These are phyloP conservation scores for Globisporangium parvum DNA, from an alignment of 352 stramenopile species.

Conservation along the genomic window DNA sequence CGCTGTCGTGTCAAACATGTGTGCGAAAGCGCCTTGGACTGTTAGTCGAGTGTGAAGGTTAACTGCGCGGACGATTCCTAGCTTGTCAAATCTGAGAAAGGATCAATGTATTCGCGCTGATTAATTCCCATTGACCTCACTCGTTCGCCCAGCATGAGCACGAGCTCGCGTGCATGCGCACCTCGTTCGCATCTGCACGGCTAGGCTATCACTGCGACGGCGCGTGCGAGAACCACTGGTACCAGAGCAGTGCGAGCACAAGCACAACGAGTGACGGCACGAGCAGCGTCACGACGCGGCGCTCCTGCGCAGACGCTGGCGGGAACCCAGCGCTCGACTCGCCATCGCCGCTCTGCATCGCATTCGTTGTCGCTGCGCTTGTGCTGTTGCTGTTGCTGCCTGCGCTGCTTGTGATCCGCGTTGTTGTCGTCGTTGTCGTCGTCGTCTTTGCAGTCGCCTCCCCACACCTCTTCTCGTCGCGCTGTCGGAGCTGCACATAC, in stretches of 20 bases:
- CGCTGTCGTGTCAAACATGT: too few species aligned
- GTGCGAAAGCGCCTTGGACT: too few species aligned
- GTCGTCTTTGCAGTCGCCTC: slow-evolving; percentile 8
- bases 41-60: too few species aligned
- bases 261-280: slow-evolving; percentile 40
- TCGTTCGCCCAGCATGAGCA: too few species aligned
- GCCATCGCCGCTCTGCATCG: background rate
- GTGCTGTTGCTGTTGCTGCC: background rate
- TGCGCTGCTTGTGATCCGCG: slow-evolving; percentile 1
- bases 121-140: too few species aligned
- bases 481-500: slow-evolving; percentile 31
- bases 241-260: slow-evolving; percentile 43
- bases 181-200: background rate
- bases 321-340: slow-evolving; percentile 8
- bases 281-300: slow-evolving; percentile 34
- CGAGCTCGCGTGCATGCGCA: background rate
- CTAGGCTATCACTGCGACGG: background rate
- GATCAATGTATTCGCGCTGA: too few species aligned
- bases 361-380: background rate
- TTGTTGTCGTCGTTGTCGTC: background rate
- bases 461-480: slow-evolving; percentile 28
- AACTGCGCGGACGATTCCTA: too few species aligned
- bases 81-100: too few species aligned
- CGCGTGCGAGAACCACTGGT: slow-evolving; percentile 25
- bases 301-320: slow-evolving; percentile 13